Percentiles rank a stretch among this genome's conserved stretches.
Conservation (phyloP, 768 basidiomycete species). For the Kockovaella imperatae region DNA sequence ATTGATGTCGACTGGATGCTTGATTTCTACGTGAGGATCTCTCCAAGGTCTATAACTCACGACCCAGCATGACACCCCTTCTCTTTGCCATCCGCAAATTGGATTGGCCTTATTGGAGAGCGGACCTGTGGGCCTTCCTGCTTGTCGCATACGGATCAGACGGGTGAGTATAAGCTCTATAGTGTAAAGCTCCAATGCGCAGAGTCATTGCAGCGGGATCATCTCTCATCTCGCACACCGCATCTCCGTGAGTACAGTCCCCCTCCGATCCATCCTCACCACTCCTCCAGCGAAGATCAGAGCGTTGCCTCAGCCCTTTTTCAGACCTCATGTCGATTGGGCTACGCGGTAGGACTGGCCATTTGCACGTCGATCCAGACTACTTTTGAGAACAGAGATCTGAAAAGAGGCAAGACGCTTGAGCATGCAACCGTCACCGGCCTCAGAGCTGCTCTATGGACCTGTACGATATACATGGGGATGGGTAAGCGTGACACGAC, state of each 20-base stretch:
- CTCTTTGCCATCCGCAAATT: neutral
- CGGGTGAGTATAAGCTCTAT: neutral
- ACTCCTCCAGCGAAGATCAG: slow-evolving; percentile 2
- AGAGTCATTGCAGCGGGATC: slow-evolving; percentile 5
- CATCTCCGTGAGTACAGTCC: neutral
- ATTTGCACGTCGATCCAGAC: neutral
- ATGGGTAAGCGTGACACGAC: neutral
- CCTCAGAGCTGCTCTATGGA: slow-evolving; percentile 3
- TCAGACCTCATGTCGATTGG: slow-evolving; percentile 5
- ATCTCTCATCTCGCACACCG: slow-evolving; percentile 5
- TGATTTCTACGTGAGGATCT: neutral
- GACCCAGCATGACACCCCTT: neutral
- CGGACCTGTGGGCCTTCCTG: slow-evolving; percentile 3
- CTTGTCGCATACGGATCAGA: slow-evolving; percentile 3
- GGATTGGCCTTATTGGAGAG: slow-evolving; percentile 2
- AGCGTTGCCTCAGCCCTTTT: slow-evolving; percentile 2
- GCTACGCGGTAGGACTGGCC: slow-evolving; percentile 5
- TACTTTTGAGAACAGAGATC: neutral
- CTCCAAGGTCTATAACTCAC: neutral
- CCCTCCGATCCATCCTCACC: neutral
- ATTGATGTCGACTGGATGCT: neutral
- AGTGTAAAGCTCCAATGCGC: neutral
- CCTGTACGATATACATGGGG: neutral
- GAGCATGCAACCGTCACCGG: slow-evolving; percentile 1
- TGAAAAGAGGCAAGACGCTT: neutral